Conservation (phyloP, 2,329 filamentous ascomycete species). For the Penicillium freii region DNA sequence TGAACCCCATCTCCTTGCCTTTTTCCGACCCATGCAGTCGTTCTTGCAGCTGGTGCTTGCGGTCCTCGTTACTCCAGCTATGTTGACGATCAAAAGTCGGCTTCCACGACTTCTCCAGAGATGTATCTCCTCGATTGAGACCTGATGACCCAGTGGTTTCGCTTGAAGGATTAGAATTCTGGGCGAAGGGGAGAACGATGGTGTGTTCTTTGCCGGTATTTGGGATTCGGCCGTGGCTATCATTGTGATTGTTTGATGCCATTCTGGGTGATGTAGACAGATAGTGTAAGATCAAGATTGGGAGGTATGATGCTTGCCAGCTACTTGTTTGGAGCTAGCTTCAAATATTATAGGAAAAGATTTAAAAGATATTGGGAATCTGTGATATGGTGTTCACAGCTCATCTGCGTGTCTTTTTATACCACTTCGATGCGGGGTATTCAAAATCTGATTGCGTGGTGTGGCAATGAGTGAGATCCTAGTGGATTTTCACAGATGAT, state of each 20-base stretch:
- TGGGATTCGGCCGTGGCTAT: conserved; percentile 5
- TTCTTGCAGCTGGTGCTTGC: conserved; percentile 56
- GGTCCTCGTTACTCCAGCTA: conserved; percentile 49
- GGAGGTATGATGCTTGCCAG: background rate
- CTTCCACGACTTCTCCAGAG: conserved; percentile 27
- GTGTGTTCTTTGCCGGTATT: conserved; percentile 11
- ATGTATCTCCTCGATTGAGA: background rate
- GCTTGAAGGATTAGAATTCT: background rate
- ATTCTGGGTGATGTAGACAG: background rate
- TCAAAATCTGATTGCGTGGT: background rate
- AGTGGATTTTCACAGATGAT: background rate
- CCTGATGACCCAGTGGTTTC: background rate
- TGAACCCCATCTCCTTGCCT: conserved; percentile 57
- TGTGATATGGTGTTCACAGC: background rate
- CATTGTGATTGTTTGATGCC: background rate
- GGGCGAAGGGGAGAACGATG: background rate
- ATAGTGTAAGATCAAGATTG: background rate
- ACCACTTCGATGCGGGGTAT: background rate
- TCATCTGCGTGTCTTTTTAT: background rate
- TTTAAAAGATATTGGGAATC: background rate
- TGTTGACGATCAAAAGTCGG: conserved; percentile 32
- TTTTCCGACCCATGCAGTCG: conserved; percentile 35
- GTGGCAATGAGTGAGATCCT: background rate
- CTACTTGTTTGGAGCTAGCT: background rate
- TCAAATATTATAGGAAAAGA: background rate